These are phyloP conservation scores for Myxozyma mucilagina DNA, from an alignment of 805 yeast species.

Conservation along the genomic window DNA sequence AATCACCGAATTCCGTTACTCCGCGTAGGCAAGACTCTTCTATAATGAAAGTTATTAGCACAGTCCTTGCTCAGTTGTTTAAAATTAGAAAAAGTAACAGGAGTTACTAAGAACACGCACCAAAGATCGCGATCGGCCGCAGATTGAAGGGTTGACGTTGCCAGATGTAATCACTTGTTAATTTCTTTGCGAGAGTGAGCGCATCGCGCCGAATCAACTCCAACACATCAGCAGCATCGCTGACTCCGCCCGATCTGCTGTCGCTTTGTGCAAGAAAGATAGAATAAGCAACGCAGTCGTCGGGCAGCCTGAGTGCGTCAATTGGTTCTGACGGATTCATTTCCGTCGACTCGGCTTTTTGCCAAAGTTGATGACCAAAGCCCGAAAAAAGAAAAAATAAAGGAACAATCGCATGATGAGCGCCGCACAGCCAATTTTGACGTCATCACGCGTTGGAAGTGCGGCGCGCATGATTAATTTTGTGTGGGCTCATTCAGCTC, in stretches of 20 bases:
- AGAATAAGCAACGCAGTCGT: slow-evolving; percentile 20
- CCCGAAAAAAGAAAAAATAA: no score
- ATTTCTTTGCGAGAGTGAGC: slow-evolving; percentile 1
- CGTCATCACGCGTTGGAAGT: no score
- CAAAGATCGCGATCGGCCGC: slow-evolving; percentile 4
- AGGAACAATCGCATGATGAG: no score
- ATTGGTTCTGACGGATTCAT: slow-evolving; percentile 23
- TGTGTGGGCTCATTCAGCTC: no score
- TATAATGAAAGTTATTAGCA: not conserved
- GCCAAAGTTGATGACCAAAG: not conserved
- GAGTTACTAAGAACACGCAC: not conserved
- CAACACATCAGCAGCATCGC: not conserved
- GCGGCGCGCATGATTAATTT: no score
- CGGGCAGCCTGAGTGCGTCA: slow-evolving; percentile 5
- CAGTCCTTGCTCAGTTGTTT: not conserved
- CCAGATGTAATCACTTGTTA: slow-evolving; percentile 34
- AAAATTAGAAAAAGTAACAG: not conserved
- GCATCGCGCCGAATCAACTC: slow-evolving; percentile 9
- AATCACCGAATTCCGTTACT: slow-evolving; percentile 36
- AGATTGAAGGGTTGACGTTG: slow-evolving; percentile 33
- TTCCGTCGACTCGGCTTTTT: not conserved
- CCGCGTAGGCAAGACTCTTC: slow-evolving; percentile 35
- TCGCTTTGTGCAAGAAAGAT: slow-evolving; percentile 12
- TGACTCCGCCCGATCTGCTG: not conserved
- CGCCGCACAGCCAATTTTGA: no score